Percentiles rank a stretch among this genome's conserved stretches.
phyloP scores from a whole-genome alignment of 2,329 filamentous ascomycete species.

The Aspergillus phoenicis region DNA sequence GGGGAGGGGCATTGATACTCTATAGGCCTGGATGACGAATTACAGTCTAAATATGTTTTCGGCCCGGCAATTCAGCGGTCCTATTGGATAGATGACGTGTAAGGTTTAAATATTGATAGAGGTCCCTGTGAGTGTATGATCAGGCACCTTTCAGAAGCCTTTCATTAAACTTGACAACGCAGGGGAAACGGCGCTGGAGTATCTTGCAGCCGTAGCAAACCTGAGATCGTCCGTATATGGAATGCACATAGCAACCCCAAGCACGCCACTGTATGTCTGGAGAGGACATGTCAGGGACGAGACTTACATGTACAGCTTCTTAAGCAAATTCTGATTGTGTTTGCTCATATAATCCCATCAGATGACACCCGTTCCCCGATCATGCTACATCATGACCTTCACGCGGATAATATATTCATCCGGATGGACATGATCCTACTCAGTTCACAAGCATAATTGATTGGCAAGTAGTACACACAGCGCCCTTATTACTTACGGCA shows the following conservation, averaged over 20 bases:
- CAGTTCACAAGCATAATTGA: conserved; percentile 32
- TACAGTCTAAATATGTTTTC: conserved; percentile 18
- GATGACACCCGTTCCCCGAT: conserved; percentile 11
- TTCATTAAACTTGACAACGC: too few relatives aligned
- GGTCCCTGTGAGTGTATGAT: conserved; percentile 19
- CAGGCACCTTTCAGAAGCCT: too few relatives aligned
- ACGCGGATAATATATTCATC: conserved; percentile 41
- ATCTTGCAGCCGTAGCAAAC: conserved; percentile 21
- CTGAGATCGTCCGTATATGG: conserved; percentile 17
- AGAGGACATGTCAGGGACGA: not conserved
- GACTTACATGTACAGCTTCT: conserved; percentile 25
- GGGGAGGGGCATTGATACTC: too few relatives aligned
- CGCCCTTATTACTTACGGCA: conserved; percentile 31
- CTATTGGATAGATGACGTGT: conserved; percentile 20
- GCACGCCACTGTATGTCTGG: not conserved
- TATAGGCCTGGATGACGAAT: too few relatives aligned
- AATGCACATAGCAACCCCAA: too few relatives aligned
- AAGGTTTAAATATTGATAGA: conserved; percentile 15
- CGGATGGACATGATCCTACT: conserved; percentile 25
- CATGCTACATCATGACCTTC: conserved; percentile 29
- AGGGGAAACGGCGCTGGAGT: conserved; percentile 23
- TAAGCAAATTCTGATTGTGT: conserved; percentile 21
- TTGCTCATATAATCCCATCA: conserved; percentile 25
- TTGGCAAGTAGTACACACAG: conserved; percentile 28
- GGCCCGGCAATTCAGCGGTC: conserved; percentile 19